Percentiles rank a stretch among this genome's conserved stretches.
Conservation (phyloP, 2,329 filamentous ascomycete species). For the Exophiala sp. region DNA sequence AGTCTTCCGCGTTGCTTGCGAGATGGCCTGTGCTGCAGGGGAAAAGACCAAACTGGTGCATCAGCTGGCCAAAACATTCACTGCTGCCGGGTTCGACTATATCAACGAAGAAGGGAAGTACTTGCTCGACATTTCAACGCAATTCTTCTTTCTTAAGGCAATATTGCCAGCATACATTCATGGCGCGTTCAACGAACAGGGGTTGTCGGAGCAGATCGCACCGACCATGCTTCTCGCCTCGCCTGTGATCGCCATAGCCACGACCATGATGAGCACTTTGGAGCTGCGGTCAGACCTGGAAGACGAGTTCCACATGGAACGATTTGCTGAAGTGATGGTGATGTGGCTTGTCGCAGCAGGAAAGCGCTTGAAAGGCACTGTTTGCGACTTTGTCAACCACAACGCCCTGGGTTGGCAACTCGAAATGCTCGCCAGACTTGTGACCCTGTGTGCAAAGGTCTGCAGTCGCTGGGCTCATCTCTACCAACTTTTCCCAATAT, state of each 20-base stretch:
- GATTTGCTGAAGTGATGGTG: constrained; percentile 9
- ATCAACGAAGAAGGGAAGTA: constrained; percentile 15
- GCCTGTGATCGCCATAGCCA: constrained; percentile 3
- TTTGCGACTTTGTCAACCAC: background rate
- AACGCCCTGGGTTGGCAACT: background rate
- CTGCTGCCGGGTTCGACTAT: constrained; percentile 7
- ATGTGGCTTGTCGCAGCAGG: constrained; percentile 8
- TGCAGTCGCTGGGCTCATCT: constrained; percentile 16
- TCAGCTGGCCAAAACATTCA: constrained; percentile 7
- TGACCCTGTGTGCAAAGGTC: constrained; percentile 4
- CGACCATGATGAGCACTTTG: constrained; percentile 3
- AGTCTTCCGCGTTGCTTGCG: constrained; percentile 8
- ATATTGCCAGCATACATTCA: constrained; percentile 21
- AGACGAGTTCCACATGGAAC: constrained; percentile 14
- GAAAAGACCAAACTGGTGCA: background rate
- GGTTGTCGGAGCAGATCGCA: too few species aligned
- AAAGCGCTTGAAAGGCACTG: constrained; percentile 3
- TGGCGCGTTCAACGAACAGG: constrained; percentile 1
- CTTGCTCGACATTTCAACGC: constrained; percentile 13
- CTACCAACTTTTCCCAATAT: constrained; percentile 11
- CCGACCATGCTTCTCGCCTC: constrained; percentile 3
- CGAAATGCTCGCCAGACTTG: constrained; percentile 2
- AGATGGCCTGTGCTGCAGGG: constrained; percentile 3
- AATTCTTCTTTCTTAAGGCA: constrained; percentile 19
- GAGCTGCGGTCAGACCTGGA: constrained; percentile 17